Conservation (phyloP, 2,329 filamentous ascomycete genomes). For the Fusarium tanahbumbuense region DNA sequence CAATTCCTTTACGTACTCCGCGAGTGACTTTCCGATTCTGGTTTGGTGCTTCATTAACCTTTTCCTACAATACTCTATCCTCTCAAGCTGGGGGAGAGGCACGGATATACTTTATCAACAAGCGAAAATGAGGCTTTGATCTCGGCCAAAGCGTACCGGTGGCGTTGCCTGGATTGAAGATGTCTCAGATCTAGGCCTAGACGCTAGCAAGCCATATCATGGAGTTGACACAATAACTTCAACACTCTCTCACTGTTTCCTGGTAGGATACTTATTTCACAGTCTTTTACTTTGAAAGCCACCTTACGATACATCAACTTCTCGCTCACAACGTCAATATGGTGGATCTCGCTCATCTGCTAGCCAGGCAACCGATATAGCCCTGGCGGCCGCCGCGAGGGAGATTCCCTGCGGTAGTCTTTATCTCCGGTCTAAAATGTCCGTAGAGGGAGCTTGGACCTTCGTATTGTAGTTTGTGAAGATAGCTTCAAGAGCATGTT, state of each 20-base stretch:
- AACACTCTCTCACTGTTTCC: background rate
- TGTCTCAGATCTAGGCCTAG: constrained; percentile 25
- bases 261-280: background rate
- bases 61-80: background rate
- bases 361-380: constrained; percentile 10
- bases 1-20: background rate
- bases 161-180: constrained; percentile 10
- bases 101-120: constrained; percentile 1
- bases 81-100: background rate
- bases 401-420: background rate
- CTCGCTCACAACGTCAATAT: background rate
- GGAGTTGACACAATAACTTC: constrained; percentile 11
- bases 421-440: background rate
- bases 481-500: background rate
- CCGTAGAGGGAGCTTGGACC: constrained; percentile 6
- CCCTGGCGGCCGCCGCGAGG: constrained; percentile 9
- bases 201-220: background rate
- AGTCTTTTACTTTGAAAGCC: background rate
- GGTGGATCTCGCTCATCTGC: constrained; percentile 1
- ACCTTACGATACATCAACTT: background rate
- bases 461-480: background rate
- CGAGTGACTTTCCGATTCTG: constrained; percentile 5
- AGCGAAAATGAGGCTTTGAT: constrained; percentile 1
- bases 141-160: constrained; percentile 7
- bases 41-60: constrained; percentile 1